Conservation (phyloP, 225 moss, liverwort and hornwort species). For the Pleurozium schreberi region DNA sequence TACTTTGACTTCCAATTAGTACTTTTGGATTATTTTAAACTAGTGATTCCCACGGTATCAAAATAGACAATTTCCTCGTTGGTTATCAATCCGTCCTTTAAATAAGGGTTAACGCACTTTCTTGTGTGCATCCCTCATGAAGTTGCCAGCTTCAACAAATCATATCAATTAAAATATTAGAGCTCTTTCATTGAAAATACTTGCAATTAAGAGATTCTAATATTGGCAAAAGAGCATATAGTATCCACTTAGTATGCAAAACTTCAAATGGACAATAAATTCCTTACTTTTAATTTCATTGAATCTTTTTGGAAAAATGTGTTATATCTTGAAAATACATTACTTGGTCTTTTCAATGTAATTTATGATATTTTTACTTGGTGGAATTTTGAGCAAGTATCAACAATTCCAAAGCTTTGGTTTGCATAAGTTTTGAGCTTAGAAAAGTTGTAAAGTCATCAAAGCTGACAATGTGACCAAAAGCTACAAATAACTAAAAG, state of each 20-base stretch:
- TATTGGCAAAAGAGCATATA: background rate
- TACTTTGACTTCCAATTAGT: too few species aligned
- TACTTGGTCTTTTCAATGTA: background rate
- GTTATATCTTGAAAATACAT: background rate
- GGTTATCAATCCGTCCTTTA: too few species aligned
- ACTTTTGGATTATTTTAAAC: too few species aligned
- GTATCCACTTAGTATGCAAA: background rate
- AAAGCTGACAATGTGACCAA: too few species aligned
- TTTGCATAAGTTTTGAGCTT: background rate
- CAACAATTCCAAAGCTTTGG: background rate
- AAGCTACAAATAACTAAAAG: too few species aligned
- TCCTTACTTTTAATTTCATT: background rate
- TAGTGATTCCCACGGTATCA: too few species aligned
- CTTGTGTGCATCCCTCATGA: too few species aligned
- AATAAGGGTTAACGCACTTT: too few species aligned
- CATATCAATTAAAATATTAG: background rate
- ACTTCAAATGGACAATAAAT: rapidly evolving
- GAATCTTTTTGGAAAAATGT: background rate
- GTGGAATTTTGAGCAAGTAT: background rate
- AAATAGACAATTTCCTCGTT: too few species aligned
- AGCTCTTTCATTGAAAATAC: background rate
- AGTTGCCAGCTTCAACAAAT: too few species aligned
- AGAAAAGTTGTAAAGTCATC: too few species aligned
- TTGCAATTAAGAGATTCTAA: background rate
- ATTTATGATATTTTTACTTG: background rate